Percentiles rank a stretch among this genome's conserved stretches.
Conservation (phyloP, 495 filamentous ascomycete genomes). For the Chaetomidium leptoderma region DNA sequence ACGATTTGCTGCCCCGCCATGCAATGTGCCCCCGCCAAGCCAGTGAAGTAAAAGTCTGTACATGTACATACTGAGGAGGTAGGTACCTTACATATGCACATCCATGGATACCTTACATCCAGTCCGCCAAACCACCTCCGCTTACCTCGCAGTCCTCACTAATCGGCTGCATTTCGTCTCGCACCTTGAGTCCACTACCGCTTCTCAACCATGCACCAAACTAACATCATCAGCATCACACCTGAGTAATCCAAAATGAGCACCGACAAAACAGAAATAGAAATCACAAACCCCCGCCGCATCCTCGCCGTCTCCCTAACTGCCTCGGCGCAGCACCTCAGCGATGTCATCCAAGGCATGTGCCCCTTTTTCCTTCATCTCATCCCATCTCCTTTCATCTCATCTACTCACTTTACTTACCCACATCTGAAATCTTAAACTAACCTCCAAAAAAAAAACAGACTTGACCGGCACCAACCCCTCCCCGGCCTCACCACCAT, state of each 20-base stretch:
- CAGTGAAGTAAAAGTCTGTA: too few relatives aligned
- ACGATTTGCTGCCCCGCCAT: too few relatives aligned
- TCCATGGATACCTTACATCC: too few relatives aligned
- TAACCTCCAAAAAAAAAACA: constrained; percentile 1
- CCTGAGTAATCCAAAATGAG: background rate
- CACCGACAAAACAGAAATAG: constrained; percentile 29
- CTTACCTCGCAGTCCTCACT: too few relatives aligned
- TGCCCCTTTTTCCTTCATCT: background rate
- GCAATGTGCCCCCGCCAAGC: too few relatives aligned
- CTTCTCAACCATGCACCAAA: background rate
- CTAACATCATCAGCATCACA: background rate
- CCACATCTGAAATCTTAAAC: background rate
- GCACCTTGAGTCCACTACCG: background rate
- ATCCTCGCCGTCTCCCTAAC: constrained; percentile 45
- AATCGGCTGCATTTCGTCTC: background rate
- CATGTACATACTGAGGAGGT: too few relatives aligned
- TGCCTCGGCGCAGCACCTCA: constrained; percentile 38
- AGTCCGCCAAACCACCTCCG: too few relatives aligned
- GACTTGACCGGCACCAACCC: constrained; percentile 39
- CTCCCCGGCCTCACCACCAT: background rate
- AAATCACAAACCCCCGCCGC: constrained; percentile 43
- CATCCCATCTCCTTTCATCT: background rate
- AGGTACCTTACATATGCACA: too few relatives aligned
- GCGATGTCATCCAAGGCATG: constrained; percentile 42
- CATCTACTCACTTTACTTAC: background rate